A percentile compares a stretch with the other conserved stretches of the same genome.
Conservation (phyloP, 2,329 filamentous ascomycete species). For the Fusarium fracticaudum region DNA sequence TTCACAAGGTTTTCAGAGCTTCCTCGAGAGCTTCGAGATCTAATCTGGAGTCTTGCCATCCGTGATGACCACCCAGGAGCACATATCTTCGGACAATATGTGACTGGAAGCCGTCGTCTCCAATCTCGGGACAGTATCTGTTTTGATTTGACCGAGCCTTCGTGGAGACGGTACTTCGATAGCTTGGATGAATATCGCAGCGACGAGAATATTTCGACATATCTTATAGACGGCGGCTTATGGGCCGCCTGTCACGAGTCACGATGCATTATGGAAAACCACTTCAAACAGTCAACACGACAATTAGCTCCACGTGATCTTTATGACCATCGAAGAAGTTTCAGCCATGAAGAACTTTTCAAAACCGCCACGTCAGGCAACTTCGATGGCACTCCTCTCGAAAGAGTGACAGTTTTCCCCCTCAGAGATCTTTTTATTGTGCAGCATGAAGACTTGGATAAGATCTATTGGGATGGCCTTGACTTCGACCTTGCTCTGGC, state of each 20-base stretch:
- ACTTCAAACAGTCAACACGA: neutral
- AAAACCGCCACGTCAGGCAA: neutral
- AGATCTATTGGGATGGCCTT: neutral
- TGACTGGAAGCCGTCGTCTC: neutral
- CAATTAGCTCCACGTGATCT: fast-evolving
- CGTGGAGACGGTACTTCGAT: neutral
- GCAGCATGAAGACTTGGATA: neutral
- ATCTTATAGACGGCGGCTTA: neutral
- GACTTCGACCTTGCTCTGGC: fast-evolving
- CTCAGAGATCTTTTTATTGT: neutral
- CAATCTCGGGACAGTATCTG: fast-evolving
- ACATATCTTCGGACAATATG: neutral
- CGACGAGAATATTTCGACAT: neutral
- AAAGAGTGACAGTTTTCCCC: neutral
- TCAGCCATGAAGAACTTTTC: neutral
- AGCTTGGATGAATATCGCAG: neutral
- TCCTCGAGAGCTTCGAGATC: neutral
- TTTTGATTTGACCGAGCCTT: fast-evolving
- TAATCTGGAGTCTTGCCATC: neutral
- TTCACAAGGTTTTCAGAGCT: neutral
- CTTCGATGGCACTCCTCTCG: neutral
- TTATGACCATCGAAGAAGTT: neutral
- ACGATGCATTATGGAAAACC: neutral
- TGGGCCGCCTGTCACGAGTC: neutral
- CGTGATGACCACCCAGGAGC: neutral